These are phyloP conservation scores for Aphanomyces invadans DNA, from an alignment of 352 stramenopile species.

Conservation along the genomic window DNA sequence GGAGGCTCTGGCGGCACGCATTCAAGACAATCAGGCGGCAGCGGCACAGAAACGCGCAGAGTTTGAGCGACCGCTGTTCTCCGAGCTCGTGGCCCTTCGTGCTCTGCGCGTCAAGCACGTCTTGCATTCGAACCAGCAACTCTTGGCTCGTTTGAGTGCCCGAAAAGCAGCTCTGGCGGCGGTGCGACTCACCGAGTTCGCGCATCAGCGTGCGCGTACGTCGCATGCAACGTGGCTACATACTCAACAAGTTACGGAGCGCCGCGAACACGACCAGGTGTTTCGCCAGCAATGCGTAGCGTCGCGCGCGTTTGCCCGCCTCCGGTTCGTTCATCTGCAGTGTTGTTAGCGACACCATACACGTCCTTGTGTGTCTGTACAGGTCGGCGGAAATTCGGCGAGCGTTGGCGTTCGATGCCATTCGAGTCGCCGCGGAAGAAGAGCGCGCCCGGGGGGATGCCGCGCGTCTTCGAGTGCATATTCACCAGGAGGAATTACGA, in stretches of 20 bases:
- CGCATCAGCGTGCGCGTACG: neutral
- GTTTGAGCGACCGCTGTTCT: neutral
- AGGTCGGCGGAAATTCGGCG: slow-evolving; percentile 12
- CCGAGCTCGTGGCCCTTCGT: neutral
- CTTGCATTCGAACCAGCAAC: neutral
- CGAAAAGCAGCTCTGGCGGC: neutral
- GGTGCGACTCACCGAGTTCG: neutral
- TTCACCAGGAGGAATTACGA: neutral
- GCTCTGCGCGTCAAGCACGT: slow-evolving; percentile 1
- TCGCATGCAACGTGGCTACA: slow-evolving; percentile 8
- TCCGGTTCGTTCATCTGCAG: neutral
- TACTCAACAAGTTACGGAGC: neutral
- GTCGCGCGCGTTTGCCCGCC: slow-evolving; percentile 4
- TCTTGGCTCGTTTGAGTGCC: neutral
- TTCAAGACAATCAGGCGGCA: neutral
- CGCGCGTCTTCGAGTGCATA: slow-evolving; percentile 12
- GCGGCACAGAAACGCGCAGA: neutral
- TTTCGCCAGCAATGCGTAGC: slow-evolving; percentile 9
- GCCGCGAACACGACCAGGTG: neutral
- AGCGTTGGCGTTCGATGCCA: neutral
- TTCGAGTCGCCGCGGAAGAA: neutral
- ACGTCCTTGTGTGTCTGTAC: neutral
- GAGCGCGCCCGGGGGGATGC: neutral
- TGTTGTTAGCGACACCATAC: neutral
- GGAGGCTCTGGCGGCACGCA: neutral